These are phyloP conservation scores for Cordyceps tenuipes DNA, from an alignment of 2,329 filamentous ascomycete genomes.

Conservation along the genomic window DNA sequence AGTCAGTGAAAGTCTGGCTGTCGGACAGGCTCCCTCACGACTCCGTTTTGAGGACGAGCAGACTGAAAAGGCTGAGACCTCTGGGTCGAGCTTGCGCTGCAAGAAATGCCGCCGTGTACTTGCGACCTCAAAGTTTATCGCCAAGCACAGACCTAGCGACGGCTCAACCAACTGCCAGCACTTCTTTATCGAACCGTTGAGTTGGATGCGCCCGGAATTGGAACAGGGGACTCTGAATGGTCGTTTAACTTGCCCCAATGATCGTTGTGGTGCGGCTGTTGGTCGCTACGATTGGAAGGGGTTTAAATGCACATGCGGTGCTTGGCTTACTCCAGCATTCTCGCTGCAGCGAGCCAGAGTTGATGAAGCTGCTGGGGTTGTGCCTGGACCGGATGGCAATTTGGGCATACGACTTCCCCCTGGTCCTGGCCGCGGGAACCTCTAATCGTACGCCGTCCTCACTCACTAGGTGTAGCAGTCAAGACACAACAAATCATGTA, in stretches of 20 bases:
- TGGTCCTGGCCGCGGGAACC: conserved; percentile 27
- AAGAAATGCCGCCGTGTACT: conserved; percentile 76
- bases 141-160: conserved; percentile 45
- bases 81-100: conserved; percentile 53
- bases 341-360: conserved; percentile 75
- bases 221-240: conserved; percentile 77
- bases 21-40: conserved; percentile 70
- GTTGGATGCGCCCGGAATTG: conserved; percentile 86
- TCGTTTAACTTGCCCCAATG: conserved; percentile 71
- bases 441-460: conserved; percentile 16
- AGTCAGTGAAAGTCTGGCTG: conserved; percentile 52
- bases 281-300: conserved; percentile 97
- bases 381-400: conserved; percentile 17
- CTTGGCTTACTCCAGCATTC: conserved; percentile 88
- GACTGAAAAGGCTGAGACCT: conserved; percentile 29
- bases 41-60: conserved; percentile 77
- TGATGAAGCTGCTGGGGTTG: conserved; percentile 49
- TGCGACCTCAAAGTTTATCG: conserved; percentile 52
- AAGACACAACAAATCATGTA: too few species aligned
- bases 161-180: conserved; percentile 56
- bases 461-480: background rate
- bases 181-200: conserved; percentile 82
- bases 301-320: conserved; percentile 81
- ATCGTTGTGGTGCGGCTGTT: conserved; percentile 70
- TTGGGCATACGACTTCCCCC: conserved; percentile 51